Percentiles rank a stretch among this genome's conserved stretches.
Evolutionary conservation across 306 rosid genomes (phyloP).

Genomic region (Begonia loranthoides): DNA sequence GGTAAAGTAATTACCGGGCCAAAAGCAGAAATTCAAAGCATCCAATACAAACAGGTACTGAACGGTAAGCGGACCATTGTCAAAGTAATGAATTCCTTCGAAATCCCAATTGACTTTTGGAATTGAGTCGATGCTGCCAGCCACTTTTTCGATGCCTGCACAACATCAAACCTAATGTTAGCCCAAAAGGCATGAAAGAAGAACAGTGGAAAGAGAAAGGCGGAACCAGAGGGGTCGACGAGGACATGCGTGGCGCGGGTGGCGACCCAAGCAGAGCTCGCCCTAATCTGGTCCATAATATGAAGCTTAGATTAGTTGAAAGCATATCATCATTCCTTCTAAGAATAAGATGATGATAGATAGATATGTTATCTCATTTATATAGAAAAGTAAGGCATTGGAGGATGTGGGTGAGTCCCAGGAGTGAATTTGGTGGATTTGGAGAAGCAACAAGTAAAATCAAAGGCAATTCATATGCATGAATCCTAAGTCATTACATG

Average conservation of each 20-base stretch:
- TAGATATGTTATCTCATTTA: too few species aligned
- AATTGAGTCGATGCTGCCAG: constrained; percentile 43
- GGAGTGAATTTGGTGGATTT: too few species aligned
- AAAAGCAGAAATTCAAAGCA: constrained; percentile 90
- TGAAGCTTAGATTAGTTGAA: too few species aligned
- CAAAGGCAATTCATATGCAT: too few species aligned
- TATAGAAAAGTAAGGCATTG: too few species aligned
- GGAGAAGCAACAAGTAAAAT: too few species aligned
- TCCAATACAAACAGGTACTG: constrained; percentile 84
- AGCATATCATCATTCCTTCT: too few species aligned
- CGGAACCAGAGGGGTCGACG: constrained; percentile 66
- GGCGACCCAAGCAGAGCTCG: constrained; percentile 91
- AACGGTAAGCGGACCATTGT: constrained; percentile 82
- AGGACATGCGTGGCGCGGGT: constrained; percentile 58
- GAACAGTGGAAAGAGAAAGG: not conserved
- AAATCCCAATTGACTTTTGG: constrained; percentile 91
- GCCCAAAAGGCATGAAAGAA: not conserved
- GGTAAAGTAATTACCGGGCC: constrained; percentile 55
- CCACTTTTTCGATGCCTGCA: constrained; percentile 80
- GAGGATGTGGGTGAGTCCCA: too few species aligned
- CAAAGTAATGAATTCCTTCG: constrained; percentile 97
- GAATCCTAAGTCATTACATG: too few species aligned
- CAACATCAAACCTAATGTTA: not conserved
- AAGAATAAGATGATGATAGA: too few species aligned
- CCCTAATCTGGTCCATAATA: constrained; percentile 86